phyloP scores from a whole-genome alignment of 768 basidiomycete species.

The Boletales sp. region DNA sequence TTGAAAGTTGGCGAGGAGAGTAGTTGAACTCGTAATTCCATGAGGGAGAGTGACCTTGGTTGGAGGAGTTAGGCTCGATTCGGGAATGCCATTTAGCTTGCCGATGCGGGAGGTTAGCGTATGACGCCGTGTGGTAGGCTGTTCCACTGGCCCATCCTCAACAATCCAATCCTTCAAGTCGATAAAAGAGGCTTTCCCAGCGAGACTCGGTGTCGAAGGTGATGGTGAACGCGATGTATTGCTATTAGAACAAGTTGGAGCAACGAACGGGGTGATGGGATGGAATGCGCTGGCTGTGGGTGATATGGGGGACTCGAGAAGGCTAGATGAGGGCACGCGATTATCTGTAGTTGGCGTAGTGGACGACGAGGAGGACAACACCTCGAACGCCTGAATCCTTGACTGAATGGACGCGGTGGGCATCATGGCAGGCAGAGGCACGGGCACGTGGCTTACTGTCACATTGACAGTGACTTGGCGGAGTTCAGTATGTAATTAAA shows the following conservation, averaged over 20 bases:
- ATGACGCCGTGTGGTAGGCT: slow-evolving; percentile 13
- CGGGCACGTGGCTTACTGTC: too few relatives aligned
- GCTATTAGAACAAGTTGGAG: slow-evolving; percentile 17
- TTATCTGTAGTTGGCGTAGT: slow-evolving; percentile 9
- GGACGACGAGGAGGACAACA: slow-evolving; percentile 36
- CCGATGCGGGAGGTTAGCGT: slow-evolving; percentile 3
- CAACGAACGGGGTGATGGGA: slow-evolving; percentile 39
- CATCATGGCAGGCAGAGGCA: slow-evolving; percentile 22
- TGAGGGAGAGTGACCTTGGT: slow-evolving; percentile 1
- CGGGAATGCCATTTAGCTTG: slow-evolving; percentile 16
- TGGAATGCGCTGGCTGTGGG: slow-evolving; percentile 41
- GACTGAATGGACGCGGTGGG: slow-evolving; percentile 50
- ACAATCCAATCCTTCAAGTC: slow-evolving; percentile 75
- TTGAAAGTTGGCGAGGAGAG: slow-evolving; percentile 56
- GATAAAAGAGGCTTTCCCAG: slow-evolving; percentile 57
- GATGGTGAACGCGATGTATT: slow-evolving; percentile 40
- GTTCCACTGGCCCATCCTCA: slow-evolving; percentile 50
- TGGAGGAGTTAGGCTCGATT: slow-evolving; percentile 22
- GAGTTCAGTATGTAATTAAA: too few relatives aligned
- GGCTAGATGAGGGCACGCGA: slow-evolving; percentile 15
- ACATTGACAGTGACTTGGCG: too few relatives aligned
- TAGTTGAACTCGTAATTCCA: slow-evolving; percentile 11
- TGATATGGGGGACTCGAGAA: slow-evolving; percentile 51
- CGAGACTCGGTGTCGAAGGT: slow-evolving; percentile 38
- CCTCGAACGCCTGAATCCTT: slow-evolving; percentile 64